phyloP scores from a whole-genome alignment of 805 yeast genomes.

The Sugiyamaella smithiae region DNA sequence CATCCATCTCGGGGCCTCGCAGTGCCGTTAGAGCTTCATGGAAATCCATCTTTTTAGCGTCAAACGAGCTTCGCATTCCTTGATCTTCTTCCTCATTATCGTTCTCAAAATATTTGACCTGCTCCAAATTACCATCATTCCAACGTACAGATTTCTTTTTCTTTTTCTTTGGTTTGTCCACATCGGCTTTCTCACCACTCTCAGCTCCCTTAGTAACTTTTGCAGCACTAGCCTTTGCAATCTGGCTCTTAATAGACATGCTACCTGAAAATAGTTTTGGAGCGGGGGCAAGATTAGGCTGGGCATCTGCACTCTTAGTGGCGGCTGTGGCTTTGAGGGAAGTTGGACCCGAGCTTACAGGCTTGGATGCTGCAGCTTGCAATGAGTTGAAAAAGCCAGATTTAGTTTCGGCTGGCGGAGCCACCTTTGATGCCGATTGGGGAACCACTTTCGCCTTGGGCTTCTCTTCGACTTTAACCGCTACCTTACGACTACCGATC shows the following conservation, averaged over 20 bases:
- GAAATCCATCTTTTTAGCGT: slow-evolving; percentile 20
- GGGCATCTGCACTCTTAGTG: background rate
- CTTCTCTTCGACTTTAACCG: background rate
- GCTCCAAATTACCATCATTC: slow-evolving; percentile 19
- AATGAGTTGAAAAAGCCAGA: slow-evolving; percentile 14
- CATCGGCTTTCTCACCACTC: too few species aligned
- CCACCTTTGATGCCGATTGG: background rate
- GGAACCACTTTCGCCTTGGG: background rate
- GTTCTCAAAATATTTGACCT: slow-evolving; percentile 14
- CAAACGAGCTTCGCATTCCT: slow-evolving; percentile 8
- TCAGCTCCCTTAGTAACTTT: background rate
- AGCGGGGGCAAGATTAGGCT: slow-evolving; percentile 9
- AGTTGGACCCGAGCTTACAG: background rate
- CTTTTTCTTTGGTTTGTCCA: slow-evolving; percentile 4
- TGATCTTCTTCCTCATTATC: slow-evolving; percentile 9
- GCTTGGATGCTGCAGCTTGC: slow-evolving; percentile 3
- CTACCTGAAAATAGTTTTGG: slow-evolving; percentile 16
- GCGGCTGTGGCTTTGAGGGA: background rate
- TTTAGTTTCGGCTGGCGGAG: slow-evolving; percentile 4
- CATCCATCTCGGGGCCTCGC: slow-evolving; percentile 9
- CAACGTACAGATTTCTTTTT: slow-evolving; percentile 19
- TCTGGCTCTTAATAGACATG: slow-evolving; percentile 18
- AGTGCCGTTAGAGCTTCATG: slow-evolving; percentile 17
- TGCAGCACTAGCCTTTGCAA: slow-evolving; percentile 4
- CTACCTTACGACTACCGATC: too few species aligned